These are phyloP conservation scores for Phytopythium vexans DNA, from an alignment of 352 stramenopile genomes.

Conservation along the genomic window DNA sequence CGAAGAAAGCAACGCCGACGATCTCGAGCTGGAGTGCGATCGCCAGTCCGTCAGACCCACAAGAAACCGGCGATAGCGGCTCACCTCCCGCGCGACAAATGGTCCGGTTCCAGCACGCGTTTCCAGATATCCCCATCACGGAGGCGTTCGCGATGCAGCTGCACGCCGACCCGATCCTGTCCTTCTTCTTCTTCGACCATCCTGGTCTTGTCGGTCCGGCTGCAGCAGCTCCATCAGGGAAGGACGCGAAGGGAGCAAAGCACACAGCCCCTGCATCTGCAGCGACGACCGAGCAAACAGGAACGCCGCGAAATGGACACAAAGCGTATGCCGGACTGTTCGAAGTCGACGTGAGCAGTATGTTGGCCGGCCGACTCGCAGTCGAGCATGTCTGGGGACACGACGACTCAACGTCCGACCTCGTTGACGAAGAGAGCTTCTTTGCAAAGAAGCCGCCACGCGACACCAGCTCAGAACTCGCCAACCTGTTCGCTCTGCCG, in stretches of 20 bases:
- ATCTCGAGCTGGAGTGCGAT: constrained; percentile 9
- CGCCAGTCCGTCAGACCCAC: not conserved
- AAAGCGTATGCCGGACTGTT: constrained; percentile 47
- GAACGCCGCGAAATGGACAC: constrained; percentile 9
- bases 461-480: not conserved
- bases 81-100: constrained; percentile 3
- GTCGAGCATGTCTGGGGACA: constrained; percentile 47
- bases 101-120: constrained; percentile 46
- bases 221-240: constrained; percentile 9
- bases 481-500: constrained; percentile 26
- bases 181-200: constrained; percentile 63
- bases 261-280: constrained; percentile 4
- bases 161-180: constrained; percentile 58
- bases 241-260: constrained; percentile 31
- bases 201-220: constrained; percentile 16
- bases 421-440: constrained; percentile 4
- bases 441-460: constrained; percentile 5
- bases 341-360: constrained; percentile 57
- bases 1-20: constrained; percentile 37
- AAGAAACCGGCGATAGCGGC: constrained; percentile 4
- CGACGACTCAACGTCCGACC: not conserved
- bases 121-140: constrained; percentile 38
- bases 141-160: constrained; percentile 44
- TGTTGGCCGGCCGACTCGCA: constrained; percentile 30
- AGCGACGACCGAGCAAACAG: constrained; percentile 4